Evolutionary conservation across 1,284 basidiomycete genomes (phyloP), one percentile per base, ranked within the genome.

Genomic region (Pyrrhoderma lamaoense): DNA sequence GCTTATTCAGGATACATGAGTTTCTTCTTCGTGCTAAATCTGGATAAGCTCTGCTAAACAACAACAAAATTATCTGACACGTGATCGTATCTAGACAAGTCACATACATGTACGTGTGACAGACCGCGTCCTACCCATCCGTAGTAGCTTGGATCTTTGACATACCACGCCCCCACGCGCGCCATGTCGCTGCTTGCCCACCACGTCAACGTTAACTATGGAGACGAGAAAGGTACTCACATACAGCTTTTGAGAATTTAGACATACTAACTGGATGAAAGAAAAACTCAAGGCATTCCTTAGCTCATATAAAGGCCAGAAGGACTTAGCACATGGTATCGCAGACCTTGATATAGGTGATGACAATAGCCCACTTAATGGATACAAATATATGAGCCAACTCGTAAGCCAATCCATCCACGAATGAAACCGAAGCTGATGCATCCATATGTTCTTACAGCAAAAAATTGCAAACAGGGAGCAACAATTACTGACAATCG

Each of bases 381-480:
- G 73, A 44, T 66, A 83, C 19, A 95, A 97, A 70, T 99, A 99
- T 67, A 88, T 93, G 79, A 75, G 79, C 48, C 89, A 94, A 63
- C 73, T 99, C 66, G 91, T 93, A 66, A 65, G 85, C 60, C 44
- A 38, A 18, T 38, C 42, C 47, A 51, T 51, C 46, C 62, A 63
- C 54, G 56, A 11, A 31, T 31, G 7, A 11, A 31, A 31, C 27
- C n/a, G n/a, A 31, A 5, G 27, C 11, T 31, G 11, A 5, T 31
- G 27, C 64, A 18, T 27, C 34, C 4, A 43, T 9, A 8, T 49
- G 27, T 19, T 46, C 52, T 57, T 56, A 57, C 59, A 93, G 89
- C 89, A 94, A 86, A 77, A 77, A 49, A 87, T 99, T 56, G 90
- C 94, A 47, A 96, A 99, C 67, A 80, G 95, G 42, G 88, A 95